Conservation (phyloP, 192 early-diverging fungal genomes). For the Coemansia sp. region DNA sequence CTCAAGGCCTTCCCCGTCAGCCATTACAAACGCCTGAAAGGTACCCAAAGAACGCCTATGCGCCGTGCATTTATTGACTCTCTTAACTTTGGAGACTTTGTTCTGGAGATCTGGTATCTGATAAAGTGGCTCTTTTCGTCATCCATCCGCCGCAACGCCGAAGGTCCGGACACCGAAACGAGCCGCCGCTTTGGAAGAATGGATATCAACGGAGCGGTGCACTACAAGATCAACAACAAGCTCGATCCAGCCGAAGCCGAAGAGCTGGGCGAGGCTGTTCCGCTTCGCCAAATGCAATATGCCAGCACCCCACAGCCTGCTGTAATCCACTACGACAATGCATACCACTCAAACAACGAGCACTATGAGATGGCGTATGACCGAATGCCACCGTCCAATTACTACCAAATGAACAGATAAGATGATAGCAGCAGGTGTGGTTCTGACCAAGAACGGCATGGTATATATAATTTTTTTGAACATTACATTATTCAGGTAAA, state of each 20-base stretch:
- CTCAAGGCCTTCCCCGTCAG: slow-evolving; percentile 53
- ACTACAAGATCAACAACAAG: slow-evolving; percentile 39
- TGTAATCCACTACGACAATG: slow-evolving; percentile 1
- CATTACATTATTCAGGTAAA: too few species aligned
- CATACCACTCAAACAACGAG: background rate
- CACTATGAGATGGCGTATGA: background rate
- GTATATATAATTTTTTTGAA: background rate
- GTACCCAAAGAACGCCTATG: slow-evolving; percentile 41
- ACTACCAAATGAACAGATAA: background rate
- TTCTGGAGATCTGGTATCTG: slow-evolving; percentile 51
- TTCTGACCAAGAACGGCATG: background rate
- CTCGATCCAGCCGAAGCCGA: slow-evolving; percentile 17
- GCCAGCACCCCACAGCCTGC: slow-evolving; percentile 12
- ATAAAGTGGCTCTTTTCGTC: slow-evolving; percentile 42
- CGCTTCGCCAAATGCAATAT: slow-evolving; percentile 28
- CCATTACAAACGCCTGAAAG: slow-evolving; percentile 33
- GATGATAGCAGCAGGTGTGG: background rate
- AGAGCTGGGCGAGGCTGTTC: slow-evolving; percentile 34
- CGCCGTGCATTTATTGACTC: slow-evolving; percentile 53
- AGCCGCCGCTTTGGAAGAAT: slow-evolving; percentile 53
- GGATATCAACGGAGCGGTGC: slow-evolving; percentile 53
- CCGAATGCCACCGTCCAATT: slow-evolving; percentile 2
- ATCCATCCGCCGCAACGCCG: slow-evolving; percentile 25
- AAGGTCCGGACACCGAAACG: slow-evolving; percentile 47
- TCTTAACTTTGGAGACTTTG: slow-evolving; percentile 53